Base-by-base conservation (phyloP, 2,329 filamentous ascomycete species). In the Aspergillus fructus region DNA sequence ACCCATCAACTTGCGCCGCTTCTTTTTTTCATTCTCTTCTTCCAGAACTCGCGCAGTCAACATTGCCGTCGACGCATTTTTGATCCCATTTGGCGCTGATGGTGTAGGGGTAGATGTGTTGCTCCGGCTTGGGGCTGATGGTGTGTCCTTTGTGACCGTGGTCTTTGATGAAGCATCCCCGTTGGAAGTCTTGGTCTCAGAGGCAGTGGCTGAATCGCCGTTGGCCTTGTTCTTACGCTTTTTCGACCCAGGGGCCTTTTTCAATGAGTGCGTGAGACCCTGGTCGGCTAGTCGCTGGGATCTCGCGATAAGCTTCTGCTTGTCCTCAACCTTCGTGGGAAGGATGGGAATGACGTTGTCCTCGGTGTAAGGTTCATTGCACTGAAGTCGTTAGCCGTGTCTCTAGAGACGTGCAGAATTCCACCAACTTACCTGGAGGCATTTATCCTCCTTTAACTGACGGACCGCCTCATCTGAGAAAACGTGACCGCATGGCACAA, bases 401-500 rank as follows among this genome's bases (percentile, higher is more conserved):
- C 24, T n/a, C 15, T 23, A 37, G 12, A 37, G 17, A n/a, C 8
- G 5, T 37, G 12, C 30, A 8, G 19, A 17, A 12, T 2, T 9
- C 23, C 5, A 23, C 1, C 4, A 49, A 59, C 78, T 54, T 67
- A 83, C 81, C 74, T 82, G 76, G 60, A 85, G 69, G 64, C 85
- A 88, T 62, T 78, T 80, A 62, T 89, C 88, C 2, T 78, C 82
- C 23, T 81, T 80, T n/a, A 96, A 85, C 74, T 94, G 90, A 64
- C 88, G 89, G 63, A 97, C 87, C 7, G 92, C 91, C 53, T 87
- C 86, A 60, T 96, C 92, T 0, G 91, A 88, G 75, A 97, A 97
- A 0, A 91, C 93, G 78, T 99, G 96, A 0, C 94, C 96, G 68
- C 94, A 99, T 0, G 94, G 94, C 4, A 97, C 90, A 3, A 99